Percentiles rank a stretch among this genome's conserved stretches.
Evolutionary conservation across 495 filamentous ascomycete genomes (phyloP).

Genomic region (Trichoderma reesei): DNA sequence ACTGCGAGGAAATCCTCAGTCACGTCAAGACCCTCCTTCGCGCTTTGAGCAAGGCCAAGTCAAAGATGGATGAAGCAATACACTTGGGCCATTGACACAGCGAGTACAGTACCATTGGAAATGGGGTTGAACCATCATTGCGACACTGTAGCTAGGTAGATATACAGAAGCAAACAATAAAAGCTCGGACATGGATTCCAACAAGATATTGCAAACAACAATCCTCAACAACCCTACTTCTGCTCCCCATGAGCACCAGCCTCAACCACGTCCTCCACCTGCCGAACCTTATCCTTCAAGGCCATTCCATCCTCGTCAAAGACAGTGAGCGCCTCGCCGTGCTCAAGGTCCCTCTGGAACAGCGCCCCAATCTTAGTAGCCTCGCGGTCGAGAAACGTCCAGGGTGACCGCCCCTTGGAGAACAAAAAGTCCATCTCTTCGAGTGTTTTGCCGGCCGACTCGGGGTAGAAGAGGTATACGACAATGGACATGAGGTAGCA

Average conservation of each 20-base stretch:
- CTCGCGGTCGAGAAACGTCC: constrained; percentile 24
- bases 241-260: background rate
- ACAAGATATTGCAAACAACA: no score
- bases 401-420: constrained; percentile 41
- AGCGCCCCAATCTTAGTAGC: constrained; percentile 23
- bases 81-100: no score
- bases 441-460: constrained; percentile 71
- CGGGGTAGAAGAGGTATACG: constrained; percentile 37
- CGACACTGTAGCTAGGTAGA: no score
- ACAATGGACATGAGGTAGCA: constrained; percentile 25
- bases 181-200: no score
- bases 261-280: background rate
- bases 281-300: background rate
- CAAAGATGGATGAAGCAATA: no score
- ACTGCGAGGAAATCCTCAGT: no score
- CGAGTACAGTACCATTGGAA: no score
- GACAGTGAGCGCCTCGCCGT: constrained; percentile 25
- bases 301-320: constrained; percentile 17
- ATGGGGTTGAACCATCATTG: no score
- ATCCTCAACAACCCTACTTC: background rate
- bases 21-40: no score
- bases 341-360: constrained; percentile 25
- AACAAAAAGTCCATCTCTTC: constrained; percentile 59
- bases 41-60: no score
- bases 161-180: no score